A percentile compares a stretch with the other conserved stretches of the same genome.
Conservation (phyloP, 2,329 filamentous ascomycete genomes). For the Rhytidhysteron rufulum region DNA sequence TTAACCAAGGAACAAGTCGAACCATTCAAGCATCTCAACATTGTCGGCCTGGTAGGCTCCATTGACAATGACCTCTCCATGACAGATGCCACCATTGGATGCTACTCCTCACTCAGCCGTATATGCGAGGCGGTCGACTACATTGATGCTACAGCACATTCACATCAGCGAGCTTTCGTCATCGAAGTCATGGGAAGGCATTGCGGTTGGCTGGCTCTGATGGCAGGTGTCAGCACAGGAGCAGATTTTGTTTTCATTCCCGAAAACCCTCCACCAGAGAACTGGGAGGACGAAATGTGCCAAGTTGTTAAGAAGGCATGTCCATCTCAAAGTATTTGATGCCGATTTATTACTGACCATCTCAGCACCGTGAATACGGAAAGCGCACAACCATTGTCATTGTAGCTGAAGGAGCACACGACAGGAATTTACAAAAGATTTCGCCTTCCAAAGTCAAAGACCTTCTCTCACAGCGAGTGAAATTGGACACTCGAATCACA, state of each 20-base stretch:
- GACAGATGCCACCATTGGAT: conserved; percentile 95
- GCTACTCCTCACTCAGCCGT: conserved; percentile 86
- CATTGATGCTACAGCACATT: conserved; percentile 91
- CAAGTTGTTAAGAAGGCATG: conserved; percentile 67
- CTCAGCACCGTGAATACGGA: conserved; percentile 75
- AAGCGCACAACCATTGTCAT: conserved; percentile 99
- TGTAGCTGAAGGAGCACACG: conserved; percentile 90
- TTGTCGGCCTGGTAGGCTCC: conserved; percentile 91
- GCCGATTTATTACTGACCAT: background rate
- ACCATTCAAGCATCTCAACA: conserved; percentile 84
- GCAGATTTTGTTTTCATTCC: conserved; percentile 97
- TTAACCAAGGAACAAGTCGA: conserved; percentile 67
- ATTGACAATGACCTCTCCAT: conserved; percentile 98
- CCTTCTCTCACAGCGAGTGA: conserved; percentile 75
- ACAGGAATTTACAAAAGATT: conserved; percentile 80
- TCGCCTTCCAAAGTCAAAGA: conserved; percentile 77
- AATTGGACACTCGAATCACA: conserved; percentile 88
- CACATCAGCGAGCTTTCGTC: conserved; percentile 93
- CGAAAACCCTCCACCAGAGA: conserved; percentile 80
- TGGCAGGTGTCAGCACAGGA: conserved; percentile 91
- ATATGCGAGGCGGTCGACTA: conserved; percentile 97
- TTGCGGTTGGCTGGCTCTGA: conserved; percentile 95
- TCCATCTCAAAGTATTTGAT: too few species aligned
- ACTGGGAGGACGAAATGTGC: conserved; percentile 90
- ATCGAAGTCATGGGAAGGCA: conserved; percentile 98